These are phyloP conservation scores for Aspergillus sclerotioniger DNA, from an alignment of 495 filamentous ascomycete species.

Conservation along the genomic window DNA sequence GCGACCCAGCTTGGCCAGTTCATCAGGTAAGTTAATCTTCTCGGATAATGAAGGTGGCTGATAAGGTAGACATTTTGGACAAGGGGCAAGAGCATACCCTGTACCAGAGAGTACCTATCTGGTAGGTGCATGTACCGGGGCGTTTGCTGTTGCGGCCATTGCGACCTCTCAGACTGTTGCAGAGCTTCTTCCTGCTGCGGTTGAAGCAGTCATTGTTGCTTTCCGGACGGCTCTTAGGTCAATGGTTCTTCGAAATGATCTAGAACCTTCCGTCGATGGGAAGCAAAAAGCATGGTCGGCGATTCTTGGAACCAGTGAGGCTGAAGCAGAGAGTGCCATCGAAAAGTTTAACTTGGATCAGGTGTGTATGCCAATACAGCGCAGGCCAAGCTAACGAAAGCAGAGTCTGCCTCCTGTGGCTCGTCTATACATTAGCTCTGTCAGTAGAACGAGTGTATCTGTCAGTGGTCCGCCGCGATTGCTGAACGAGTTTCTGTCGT, in stretches of 20 bases:
- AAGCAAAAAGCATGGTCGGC: not conserved
- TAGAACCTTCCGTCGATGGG: not conserved
- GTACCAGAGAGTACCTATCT: conserved; percentile 2
- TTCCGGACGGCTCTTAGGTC: conserved; percentile 11
- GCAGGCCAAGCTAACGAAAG: conserved; percentile 28
- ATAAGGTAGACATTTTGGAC: conserved; percentile 2
- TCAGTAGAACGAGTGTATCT: conserved; percentile 63
- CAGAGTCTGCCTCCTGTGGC: conserved; percentile 58
- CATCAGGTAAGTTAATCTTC: not conserved
- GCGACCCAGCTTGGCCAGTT: conserved; percentile 4
- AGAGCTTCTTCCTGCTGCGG: conserved; percentile 11
- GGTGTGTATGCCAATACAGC: conserved; percentile 44
- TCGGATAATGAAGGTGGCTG: not conserved
- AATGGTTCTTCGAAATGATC: conserved; percentile 5
- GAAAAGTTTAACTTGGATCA: conserved; percentile 61
- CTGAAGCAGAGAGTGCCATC: conserved; percentile 23
- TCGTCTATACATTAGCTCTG: conserved; percentile 69
- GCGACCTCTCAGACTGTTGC: conserved; percentile 4
- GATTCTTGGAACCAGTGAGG: conserved; percentile 20
- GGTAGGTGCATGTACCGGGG: conserved; percentile 15
- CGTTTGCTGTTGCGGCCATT: conserved; percentile 13
- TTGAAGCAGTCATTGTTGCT: conserved; percentile 11
- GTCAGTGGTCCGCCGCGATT: conserved; percentile 72
- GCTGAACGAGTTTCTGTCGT: conserved; percentile 51
- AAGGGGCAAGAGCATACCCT: conserved; percentile 9